Evolutionary conservation across 371 early-diverging fungal species (phyloP).

Genomic region (Mucor velutinosus): DNA sequence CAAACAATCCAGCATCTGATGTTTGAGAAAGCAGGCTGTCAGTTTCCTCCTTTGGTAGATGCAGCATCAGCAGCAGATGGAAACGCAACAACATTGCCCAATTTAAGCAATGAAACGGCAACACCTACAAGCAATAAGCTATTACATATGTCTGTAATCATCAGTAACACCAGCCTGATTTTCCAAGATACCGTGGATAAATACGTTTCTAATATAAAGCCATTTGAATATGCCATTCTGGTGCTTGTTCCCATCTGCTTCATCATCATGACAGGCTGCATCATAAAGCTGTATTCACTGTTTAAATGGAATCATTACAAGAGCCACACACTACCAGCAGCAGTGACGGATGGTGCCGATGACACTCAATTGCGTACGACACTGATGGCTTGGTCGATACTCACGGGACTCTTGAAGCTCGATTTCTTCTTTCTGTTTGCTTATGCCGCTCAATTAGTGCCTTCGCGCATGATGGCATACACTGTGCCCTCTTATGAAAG

Average conservation of each 20-base stretch:
- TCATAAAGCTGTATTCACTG: neutral
- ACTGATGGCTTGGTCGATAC: constrained; percentile 10
- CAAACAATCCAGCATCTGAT: constrained; percentile 21
- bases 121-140: neutral
- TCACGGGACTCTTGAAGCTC: constrained; percentile 22
- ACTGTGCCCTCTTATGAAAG: constrained; percentile 16
- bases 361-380: neutral
- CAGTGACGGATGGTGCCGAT: neutral
- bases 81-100: neutral
- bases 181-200: constrained; percentile 6
- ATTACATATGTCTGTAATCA: constrained; percentile 1
- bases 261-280: neutral
- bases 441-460: constrained; percentile 23
- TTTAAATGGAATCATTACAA: constrained; percentile 9
- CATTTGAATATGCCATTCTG: constrained; percentile 13
- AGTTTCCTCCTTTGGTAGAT: neutral
- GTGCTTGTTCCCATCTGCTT: constrained; percentile 7
- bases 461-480: constrained; percentile 12
- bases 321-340: neutral
- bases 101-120: neutral
- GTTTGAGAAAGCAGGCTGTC: constrained; percentile 20
- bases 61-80: neutral
- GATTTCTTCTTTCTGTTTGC: constrained; percentile 27
- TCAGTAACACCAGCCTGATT: neutral
- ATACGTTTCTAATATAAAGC: constrained; percentile 8